Base-by-base conservation (phyloP, 768 basidiomycete species). In the Hemileccinum impolitum region DNA sequence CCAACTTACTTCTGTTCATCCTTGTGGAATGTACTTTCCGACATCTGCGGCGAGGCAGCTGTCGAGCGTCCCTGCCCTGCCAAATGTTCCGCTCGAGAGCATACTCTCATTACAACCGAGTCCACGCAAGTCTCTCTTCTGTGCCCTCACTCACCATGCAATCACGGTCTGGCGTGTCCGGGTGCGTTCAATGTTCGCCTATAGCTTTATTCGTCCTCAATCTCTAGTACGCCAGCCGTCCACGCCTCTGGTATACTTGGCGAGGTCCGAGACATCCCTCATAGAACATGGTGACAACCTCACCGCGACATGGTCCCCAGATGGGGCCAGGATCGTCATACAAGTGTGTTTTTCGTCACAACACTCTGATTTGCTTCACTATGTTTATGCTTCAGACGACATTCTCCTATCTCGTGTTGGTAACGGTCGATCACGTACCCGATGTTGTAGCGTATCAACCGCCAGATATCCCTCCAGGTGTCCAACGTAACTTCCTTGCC, bases 251-350 rank as follows among this genome's bases (percentile, higher is more conserved):
- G 85, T 90, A 18, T 78, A 84, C 55, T 74, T 95, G 15, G 76
- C 84, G 28, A 81, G 94, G 46, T 89, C 90, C 31, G 72, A 82
- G 7, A 79, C 81, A 2, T 94, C 91, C 15, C 72, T 95, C 34
- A 66, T 77, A 47, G 85, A 89, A 50, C 93, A 94, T 63, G 94
- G 94, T n/a, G 79, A 84, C 59, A 95, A 93, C 57, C 53, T 75
- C 17, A 70, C 77, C 45, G 81, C 80, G 12, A 78, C 82, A 59
- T 97, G 94, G 93, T 83, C 92, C 15, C 84, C 85, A 45, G 91
- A 94, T 64, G 85, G 87, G 30, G 75, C 75, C 58, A 76, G 82
- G 57, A 81, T 97, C 41, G 80, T 94, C 45, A 78, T 97, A 18
- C 82, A 87, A 70, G 94, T 89, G 49, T 47, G 82, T 66, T 6